phyloP scores from a whole-genome alignment of 1,284 basidiomycete genomes.

The Malassezia nana region DNA sequence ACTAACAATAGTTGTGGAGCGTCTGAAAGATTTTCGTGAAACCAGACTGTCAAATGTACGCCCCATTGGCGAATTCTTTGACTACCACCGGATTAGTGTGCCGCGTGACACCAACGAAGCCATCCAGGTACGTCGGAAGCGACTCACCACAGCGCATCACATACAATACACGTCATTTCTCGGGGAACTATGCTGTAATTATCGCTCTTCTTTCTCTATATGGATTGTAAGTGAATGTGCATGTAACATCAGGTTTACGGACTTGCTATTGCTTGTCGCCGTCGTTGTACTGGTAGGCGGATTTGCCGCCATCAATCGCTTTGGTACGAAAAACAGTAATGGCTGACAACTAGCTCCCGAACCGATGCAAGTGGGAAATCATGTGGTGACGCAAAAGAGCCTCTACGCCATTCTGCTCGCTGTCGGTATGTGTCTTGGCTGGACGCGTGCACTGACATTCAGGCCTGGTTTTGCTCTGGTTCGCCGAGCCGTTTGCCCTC shows the following conservation, averaged over 20 bases:
- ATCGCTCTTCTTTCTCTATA: constrained; percentile 74
- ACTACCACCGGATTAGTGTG: constrained; percentile 72
- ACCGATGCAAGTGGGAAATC: constrained; percentile 60
- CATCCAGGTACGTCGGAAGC: constrained; percentile 38
- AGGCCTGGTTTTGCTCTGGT: constrained; percentile 41
- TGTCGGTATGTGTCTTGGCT: constrained; percentile 30
- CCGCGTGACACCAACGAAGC: constrained; percentile 57
- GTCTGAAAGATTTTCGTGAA: constrained; percentile 53
- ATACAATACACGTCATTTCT: constrained; percentile 64
- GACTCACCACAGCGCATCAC: constrained; percentile 59
- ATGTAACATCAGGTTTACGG: constrained; percentile 54
- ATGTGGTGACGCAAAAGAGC: constrained; percentile 66
- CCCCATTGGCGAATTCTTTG: constrained; percentile 61
- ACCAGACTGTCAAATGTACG: constrained; percentile 72
- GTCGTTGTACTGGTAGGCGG: constrained; percentile 82
- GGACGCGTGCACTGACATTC: background rate
- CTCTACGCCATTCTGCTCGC: constrained; percentile 54
- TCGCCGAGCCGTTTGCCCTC: constrained; percentile 37
- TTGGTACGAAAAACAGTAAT: constrained; percentile 57
- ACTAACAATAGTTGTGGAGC: constrained; percentile 27
- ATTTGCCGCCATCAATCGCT: constrained; percentile 78
- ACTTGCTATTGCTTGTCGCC: constrained; percentile 68
- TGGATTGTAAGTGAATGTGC: constrained; percentile 61
- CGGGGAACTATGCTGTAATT: constrained; percentile 70
- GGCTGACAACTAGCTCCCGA: constrained; percentile 27